Conservation (phyloP, 805 yeast genomes). For the Suhomyces vadensis region DNA sequence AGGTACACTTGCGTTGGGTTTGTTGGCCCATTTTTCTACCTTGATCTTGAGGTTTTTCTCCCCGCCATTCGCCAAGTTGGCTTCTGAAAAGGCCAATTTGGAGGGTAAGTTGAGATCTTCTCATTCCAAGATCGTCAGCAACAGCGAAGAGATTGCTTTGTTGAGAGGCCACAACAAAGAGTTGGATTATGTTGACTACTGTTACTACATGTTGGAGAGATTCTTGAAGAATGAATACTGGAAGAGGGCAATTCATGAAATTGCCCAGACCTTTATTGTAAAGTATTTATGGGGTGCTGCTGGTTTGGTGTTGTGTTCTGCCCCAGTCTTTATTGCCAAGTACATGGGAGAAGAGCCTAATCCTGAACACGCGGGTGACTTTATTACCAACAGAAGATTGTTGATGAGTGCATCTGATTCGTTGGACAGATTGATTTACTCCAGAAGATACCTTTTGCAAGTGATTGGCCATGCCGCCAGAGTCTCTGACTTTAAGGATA, state of each 20-base stretch:
- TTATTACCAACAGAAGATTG: conserved; percentile 84
- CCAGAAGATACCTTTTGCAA: conserved; percentile 82
- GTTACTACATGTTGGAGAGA: conserved; percentile 77
- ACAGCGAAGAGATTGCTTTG: conserved; percentile 85
- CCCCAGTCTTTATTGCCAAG: conserved; percentile 76
- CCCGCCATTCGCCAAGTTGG: conserved; percentile 85
- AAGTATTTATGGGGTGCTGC: conserved; percentile 97
- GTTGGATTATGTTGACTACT: conserved; percentile 69
- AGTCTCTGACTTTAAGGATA: conserved; percentile 66
- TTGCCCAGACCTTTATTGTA: conserved; percentile 83
- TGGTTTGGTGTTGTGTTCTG: conserved; percentile 82
- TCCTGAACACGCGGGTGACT: conserved; percentile 67
- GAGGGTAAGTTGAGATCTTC: conserved; percentile 84
- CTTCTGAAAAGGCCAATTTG: conserved; percentile 70
- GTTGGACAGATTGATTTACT: conserved; percentile 79
- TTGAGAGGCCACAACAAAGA: conserved; percentile 81
- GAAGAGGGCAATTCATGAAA: conserved; percentile 75
- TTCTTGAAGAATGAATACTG: conserved; percentile 75
- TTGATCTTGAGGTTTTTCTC: conserved; percentile 70
- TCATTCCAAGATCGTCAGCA: conserved; percentile 77
- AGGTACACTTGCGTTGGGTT: conserved; percentile 74
- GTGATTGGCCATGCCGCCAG: conserved; percentile 80
- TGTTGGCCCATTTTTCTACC: conserved; percentile 80
- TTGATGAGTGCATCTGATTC: conserved; percentile 84
- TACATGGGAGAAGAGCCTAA: conserved; percentile 47